Percentiles rank a stretch among this genome's conserved stretches.
phyloP scores from a whole-genome alignment of 345 rosid species.

The Balakata baccata region DNA sequence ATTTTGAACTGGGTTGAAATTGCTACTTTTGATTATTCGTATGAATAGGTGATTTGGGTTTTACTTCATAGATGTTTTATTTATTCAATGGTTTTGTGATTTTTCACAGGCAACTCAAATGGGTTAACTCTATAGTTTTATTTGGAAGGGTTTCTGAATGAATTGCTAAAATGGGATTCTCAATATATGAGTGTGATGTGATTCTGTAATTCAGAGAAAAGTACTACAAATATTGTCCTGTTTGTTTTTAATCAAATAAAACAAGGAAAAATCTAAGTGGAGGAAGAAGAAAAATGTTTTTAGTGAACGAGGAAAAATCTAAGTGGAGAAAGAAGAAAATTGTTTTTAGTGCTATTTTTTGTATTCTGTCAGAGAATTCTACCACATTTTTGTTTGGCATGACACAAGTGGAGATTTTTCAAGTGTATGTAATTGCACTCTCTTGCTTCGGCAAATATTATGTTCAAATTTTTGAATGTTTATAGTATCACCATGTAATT shows the following conservation, averaged over 20 bases:
- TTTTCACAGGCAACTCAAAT: background rate
- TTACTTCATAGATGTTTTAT: background rate
- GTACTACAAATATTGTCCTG: background rate
- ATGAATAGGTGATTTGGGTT: background rate
- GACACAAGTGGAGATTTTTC: background rate
- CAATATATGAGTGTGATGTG: background rate
- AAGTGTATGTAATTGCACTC: background rate
- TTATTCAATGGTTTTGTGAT: background rate
- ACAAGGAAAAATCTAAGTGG: background rate
- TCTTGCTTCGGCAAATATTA: background rate
- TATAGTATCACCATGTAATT: constrained; percentile 21
- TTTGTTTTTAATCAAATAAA: background rate
- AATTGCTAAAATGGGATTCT: background rate
- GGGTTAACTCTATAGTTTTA: background rate
- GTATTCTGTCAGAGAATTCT: background rate
- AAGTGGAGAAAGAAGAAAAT: background rate
- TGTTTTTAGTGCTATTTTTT: background rate
- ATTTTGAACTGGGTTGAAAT: background rate
- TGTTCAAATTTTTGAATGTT: background rate
- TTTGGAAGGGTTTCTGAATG: background rate
- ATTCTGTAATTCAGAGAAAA: background rate
- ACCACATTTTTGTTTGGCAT: background rate
- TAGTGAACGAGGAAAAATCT: background rate
- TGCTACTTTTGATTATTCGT: background rate
- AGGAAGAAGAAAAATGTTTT: background rate